Evolutionary conservation across 805 yeast species (phyloP), one percentile per base, ranked within the genome.

Genomic region (Ascoidea asiatica): DNA sequence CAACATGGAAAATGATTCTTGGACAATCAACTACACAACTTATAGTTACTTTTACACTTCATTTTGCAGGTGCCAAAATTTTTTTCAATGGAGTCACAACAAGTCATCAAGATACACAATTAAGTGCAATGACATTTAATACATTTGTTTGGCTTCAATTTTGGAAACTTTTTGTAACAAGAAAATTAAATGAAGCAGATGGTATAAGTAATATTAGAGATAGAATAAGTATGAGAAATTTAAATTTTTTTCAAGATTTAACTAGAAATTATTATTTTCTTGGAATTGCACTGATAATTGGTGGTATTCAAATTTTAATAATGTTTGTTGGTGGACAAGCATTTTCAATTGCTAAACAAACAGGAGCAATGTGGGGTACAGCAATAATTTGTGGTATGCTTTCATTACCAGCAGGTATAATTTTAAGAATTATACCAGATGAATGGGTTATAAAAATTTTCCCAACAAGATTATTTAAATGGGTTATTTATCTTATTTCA

Each of bases 281-380:
- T 41, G 66, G 60, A 4, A 89, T 92, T 53, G 77, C 82, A 19
- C 54, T 61, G 2, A 67, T 92, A 41, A 88, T 92, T 61, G 92
- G 80, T 23, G 89, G 83, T 4, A 75, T 79, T 63, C 98, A 92
- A 65, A 67, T 88, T 3, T 61, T 90, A 44, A 90, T 92, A 54
- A 92, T 92, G 97, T 84, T 79, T 63, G 90, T 86, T 50, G 99
- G 99, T 45, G 98, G 99, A 45, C 84, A 90, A 38, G 96, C 98
- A 0, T 92, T 92, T 63, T 77, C 89, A 5, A 72, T 89, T 51
- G 76, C 75, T 2, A 72, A 81, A 49, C 94, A 84, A 62, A 81
- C 95, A 0, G 82, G 83, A 5, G 77, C 77, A 1, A 78, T 79
- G 83, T 94, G 98, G 98, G 92, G 75, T 1, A 78, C 87, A 2